phyloP scores from a whole-genome alignment of 2,329 filamentous ascomycete genomes.

The Xylaria sp. region DNA sequence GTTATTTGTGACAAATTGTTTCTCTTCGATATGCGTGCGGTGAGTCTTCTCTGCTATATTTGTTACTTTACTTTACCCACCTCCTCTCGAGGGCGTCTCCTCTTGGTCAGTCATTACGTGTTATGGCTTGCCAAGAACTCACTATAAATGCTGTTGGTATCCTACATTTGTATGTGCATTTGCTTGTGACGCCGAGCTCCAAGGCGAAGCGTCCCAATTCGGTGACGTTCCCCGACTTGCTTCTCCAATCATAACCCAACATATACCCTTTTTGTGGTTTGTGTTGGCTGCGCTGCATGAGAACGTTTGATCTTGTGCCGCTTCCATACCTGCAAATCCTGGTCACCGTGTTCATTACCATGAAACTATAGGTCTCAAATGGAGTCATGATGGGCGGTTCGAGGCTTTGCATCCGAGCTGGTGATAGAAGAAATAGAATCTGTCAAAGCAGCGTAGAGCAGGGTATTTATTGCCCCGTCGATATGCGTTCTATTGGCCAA shows the following conservation, averaged over 20 bases:
- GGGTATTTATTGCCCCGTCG: too few relatives aligned
- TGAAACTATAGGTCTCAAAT: constrained; percentile 6
- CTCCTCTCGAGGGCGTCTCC: not conserved
- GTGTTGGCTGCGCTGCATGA: constrained; percentile 8
- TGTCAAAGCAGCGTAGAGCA: not conserved
- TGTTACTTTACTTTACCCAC: not conserved
- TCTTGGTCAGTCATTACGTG: not conserved
- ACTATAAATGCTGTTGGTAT: not conserved
- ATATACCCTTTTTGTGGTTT: not conserved
- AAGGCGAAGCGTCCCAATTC: constrained; percentile 18
- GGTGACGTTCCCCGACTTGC: constrained; percentile 13
- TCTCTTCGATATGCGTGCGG: not conserved
- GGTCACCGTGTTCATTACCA: not conserved
- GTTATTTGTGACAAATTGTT: constrained; percentile 6
- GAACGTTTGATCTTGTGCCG: constrained; percentile 24
- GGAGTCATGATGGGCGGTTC: not conserved
- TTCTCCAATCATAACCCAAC: constrained; percentile 19
- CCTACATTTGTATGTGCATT: not conserved
- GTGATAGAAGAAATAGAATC: not conserved
- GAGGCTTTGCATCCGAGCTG: not conserved
- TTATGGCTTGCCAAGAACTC: not conserved
- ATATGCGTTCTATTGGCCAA: too few relatives aligned
- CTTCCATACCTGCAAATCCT: constrained; percentile 18
- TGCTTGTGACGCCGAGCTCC: constrained; percentile 18
- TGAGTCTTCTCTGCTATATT: not conserved